Percentiles rank a stretch among this genome's conserved stretches.
Conservation (phyloP, 352 stramenopile genomes). For the Plasmopara viticola region DNA sequence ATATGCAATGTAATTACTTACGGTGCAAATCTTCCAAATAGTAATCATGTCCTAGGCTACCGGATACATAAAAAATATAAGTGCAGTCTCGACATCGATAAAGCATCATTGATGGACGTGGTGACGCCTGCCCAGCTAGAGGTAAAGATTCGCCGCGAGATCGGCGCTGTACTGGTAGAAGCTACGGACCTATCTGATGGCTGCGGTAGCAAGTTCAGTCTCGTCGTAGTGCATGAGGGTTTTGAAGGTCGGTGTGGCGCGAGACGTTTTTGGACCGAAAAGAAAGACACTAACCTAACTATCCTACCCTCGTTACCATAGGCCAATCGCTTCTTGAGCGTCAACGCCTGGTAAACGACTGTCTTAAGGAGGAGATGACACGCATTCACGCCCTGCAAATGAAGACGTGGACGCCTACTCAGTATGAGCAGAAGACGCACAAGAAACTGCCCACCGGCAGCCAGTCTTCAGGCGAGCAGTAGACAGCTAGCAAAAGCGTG, state of each 20-base stretch:
- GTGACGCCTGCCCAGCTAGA: slow-evolving; percentile 50
- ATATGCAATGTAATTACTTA: no score
- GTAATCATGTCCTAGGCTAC: no score
- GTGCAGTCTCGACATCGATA: no score
- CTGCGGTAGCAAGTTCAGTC: slow-evolving; percentile 78
- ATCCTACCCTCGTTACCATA: slow-evolving; percentile 6
- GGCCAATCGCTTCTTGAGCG: slow-evolving; percentile 70
- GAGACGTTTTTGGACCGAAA: not conserved
- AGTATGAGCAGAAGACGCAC: slow-evolving; percentile 81
- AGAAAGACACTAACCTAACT: not conserved
- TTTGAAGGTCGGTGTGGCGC: slow-evolving; percentile 57
- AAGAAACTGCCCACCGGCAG: slow-evolving; percentile 33
- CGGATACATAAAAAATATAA: no score
- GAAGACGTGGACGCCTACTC: slow-evolving; percentile 77
- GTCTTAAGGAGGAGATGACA: slow-evolving; percentile 77
- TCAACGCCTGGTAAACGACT: slow-evolving; percentile 73
- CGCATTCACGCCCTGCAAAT: slow-evolving; percentile 81
- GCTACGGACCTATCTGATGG: slow-evolving; percentile 75
- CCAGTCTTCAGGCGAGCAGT: slow-evolving; percentile 53
- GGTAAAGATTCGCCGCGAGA: slow-evolving; percentile 50
- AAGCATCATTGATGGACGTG: slow-evolving; percentile 23
- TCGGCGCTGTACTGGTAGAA: slow-evolving; percentile 62
- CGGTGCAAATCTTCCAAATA: no score
- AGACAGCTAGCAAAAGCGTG: slow-evolving; percentile 9
- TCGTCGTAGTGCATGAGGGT: slow-evolving; percentile 72